Base-by-base conservation (phyloP, 1,284 basidiomycete species). In the Rhodotorula sp. region DNA sequence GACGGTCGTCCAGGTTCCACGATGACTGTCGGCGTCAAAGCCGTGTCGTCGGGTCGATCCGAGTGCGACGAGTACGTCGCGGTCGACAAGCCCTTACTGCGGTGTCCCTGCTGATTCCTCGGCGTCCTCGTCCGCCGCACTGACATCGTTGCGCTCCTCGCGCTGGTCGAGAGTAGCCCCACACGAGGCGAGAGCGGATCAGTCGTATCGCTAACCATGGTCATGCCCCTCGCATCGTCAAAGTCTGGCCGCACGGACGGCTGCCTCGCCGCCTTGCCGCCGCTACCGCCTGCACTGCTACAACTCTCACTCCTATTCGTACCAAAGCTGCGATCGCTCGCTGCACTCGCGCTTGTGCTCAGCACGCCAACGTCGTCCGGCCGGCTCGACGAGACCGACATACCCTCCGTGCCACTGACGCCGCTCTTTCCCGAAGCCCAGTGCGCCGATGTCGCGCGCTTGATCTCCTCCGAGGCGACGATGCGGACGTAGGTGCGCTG, bases 401-500 rank as follows among this genome's bases (percentile, higher is more conserved):
- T 24, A n/a, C 32, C 34, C 39, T 36, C 44, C 36, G 22, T 11
- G 22, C 54, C 36, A 11, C 52, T 47, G 88, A 62, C 29, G 27
- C 51, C 60, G 51, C 60, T 61, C 27, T 54, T 36, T 27, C 22
- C 5, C n/a, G 34, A 10, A 81, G 84, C 54, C 85, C 71, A 73
- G 24, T 68, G 51, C 48, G n/a, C n/a, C 56, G 53, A 9, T 3
- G 61, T 56, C 1, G 66, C 81, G 17, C 75, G 59, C 80, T 97
- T 97, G 67, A 97, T 82, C 53, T 86, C 85, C 4, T 85, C 84
- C 0, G 90, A 88, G 0, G 90, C 92, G 29, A 94, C 85, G 47
- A 98, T 84, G 49, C 94, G 88, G 62, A 95, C 87, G 52, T 90
- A 87, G 13, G 94, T 86, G 79, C 94, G 94, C 55, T 94, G 84